phyloP scores from a whole-genome alignment of 805 yeast genomes.

The Lachancea nothofagi region DNA sequence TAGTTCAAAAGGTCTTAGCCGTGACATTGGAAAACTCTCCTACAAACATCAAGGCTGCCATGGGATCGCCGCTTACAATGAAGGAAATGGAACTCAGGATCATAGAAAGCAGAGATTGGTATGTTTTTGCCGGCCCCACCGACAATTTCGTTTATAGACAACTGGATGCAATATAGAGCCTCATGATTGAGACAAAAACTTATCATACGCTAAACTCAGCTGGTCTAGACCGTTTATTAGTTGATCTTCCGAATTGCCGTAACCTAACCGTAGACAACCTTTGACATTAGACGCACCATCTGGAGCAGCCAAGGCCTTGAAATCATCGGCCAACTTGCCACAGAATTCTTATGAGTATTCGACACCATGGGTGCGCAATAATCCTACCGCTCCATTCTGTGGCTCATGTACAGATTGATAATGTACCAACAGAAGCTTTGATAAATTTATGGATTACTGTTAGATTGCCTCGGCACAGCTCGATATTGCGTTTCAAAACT shows the following conservation, averaged over 20 bases:
- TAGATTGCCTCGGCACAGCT: conserved; percentile 38
- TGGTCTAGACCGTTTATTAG: conserved; percentile 16
- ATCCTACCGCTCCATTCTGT: conserved; percentile 44
- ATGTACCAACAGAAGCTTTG: conserved; percentile 27
- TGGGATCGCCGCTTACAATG: conserved; percentile 52
- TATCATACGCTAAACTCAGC: neutral
- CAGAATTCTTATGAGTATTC: conserved; percentile 34
- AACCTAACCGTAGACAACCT: conserved; percentile 45
- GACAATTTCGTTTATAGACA: conserved; percentile 10
- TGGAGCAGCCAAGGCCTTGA: conserved; percentile 40
- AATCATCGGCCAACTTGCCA: conserved; percentile 33
- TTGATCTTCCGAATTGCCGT: conserved; percentile 38
- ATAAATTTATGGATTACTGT: conserved; percentile 34
- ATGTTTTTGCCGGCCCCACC: conserved; percentile 8
- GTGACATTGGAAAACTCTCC: conserved; percentile 21
- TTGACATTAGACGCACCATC: conserved; percentile 43
- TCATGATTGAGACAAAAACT: neutral
- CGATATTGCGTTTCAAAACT: conserved; percentile 38
- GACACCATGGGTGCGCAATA: conserved; percentile 34
- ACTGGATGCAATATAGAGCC: neutral
- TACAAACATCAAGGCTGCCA: conserved; percentile 38
- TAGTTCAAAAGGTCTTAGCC: conserved; percentile 29
- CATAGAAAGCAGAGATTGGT: conserved; percentile 49
- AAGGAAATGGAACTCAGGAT: conserved; percentile 67
- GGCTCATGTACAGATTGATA: conserved; percentile 40